These are phyloP conservation scores for Syzygium jambos DNA, from an alignment of 345 rosid species.

Conservation along the genomic window DNA sequence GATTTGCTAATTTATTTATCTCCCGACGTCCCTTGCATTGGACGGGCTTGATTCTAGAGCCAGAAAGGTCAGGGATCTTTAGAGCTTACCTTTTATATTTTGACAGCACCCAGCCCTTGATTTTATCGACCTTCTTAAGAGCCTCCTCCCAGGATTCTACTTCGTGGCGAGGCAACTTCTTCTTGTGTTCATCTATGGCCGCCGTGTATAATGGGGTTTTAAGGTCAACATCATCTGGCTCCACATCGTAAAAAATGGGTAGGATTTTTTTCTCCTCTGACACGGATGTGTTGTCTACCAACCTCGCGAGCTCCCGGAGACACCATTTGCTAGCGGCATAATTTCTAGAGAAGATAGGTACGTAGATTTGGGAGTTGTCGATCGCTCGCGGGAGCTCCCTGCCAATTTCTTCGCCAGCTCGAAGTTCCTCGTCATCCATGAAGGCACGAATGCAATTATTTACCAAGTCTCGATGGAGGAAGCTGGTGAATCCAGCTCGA, in stretches of 20 bases:
- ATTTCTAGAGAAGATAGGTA: background rate
- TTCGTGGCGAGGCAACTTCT: background rate
- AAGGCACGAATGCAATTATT: background rate
- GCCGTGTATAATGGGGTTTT: background rate
- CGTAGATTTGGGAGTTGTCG: background rate
- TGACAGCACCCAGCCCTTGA: background rate
- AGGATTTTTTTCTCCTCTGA: background rate
- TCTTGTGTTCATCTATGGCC: background rate
- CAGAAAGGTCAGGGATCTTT: background rate
- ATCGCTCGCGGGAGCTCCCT: background rate
- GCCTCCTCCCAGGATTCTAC: background rate
- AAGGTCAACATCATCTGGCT: background rate
- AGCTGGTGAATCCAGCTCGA: background rate
- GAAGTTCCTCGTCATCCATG: background rate
- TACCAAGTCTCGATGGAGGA: background rate
- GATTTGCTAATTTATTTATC: too few relatives aligned
- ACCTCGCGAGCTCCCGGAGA: background rate
- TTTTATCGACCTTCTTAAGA: background rate
- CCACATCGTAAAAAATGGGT: background rate
- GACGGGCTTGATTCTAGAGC: too few relatives aligned
- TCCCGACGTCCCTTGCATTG: too few relatives aligned
- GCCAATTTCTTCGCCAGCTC: background rate
- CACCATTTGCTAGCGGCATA: background rate
- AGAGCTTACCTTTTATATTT: background rate
- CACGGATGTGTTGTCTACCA: background rate